phyloP scores from a whole-genome alignment of 2,329 filamentous ascomycete species.

The Rosellinia necatrix region DNA sequence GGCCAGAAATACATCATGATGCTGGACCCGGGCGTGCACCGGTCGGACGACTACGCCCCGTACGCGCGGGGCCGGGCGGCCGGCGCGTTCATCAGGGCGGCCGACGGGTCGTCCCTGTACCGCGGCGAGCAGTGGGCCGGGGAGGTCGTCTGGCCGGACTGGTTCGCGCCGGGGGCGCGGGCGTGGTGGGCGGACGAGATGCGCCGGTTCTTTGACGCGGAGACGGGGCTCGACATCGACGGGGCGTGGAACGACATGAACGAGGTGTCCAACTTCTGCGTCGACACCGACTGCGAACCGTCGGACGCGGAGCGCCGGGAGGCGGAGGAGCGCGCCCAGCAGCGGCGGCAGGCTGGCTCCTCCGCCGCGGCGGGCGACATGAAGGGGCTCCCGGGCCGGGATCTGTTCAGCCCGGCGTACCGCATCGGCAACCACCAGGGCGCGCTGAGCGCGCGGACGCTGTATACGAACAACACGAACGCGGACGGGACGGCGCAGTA shows the following conservation, averaged over 20 bases:
- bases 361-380: slow-evolving; percentile 38
- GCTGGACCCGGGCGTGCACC: slow-evolving; percentile 61
- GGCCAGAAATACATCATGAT: slow-evolving; percentile 69
- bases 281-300: slow-evolving; percentile 29
- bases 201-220: slow-evolving; percentile 56
- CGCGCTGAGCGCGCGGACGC: slow-evolving; percentile 50
- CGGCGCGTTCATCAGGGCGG: slow-evolving; percentile 44
- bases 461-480: slow-evolving; percentile 64
- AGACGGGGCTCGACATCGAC: slow-evolving; percentile 66
- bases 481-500: slow-evolving; percentile 63
- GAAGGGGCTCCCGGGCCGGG: slow-evolving; percentile 59
- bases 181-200: slow-evolving; percentile 67
- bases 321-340: slow-evolving; percentile 46
- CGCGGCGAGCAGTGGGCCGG: slow-evolving; percentile 69
- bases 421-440: slow-evolving; percentile 56
- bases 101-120: slow-evolving; percentile 52
- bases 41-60: slow-evolving; percentile 37
- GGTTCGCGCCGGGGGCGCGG: slow-evolving; percentile 63
- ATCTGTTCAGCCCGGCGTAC: slow-evolving; percentile 65
- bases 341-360: not conserved
- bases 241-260: slow-evolving; percentile 71
- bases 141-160: slow-evolving; percentile 65
- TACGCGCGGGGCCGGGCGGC: slow-evolving; percentile 43
- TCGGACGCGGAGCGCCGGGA: slow-evolving; percentile 12
- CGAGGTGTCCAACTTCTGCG: slow-evolving; percentile 50